A percentile compares a stretch with the other conserved stretches of the same genome.
phyloP scores from a whole-genome alignment of 106 monocot genomes.

The Vanilla planifolia region DNA sequence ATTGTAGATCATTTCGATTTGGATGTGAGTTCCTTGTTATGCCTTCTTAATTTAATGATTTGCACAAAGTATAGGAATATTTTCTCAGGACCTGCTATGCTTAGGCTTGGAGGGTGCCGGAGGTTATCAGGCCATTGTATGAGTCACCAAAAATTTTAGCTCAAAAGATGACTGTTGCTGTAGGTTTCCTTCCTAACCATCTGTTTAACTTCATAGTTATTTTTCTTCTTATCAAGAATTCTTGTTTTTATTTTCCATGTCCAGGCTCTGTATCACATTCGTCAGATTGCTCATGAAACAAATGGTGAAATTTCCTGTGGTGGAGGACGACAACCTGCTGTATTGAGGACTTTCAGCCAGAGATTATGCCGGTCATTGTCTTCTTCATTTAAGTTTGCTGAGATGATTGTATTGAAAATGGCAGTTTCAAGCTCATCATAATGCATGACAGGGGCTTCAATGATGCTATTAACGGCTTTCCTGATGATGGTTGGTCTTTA shows the following conservation, averaged over 20 bases:
- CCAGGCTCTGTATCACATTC: conserved; percentile 78
- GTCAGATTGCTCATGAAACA: conserved; percentile 77
- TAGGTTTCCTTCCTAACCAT: conserved; percentile 23
- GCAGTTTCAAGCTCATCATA: neutral
- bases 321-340: conserved; percentile 72
- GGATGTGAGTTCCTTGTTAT: conserved; percentile 46
- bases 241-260: too few relatives aligned
- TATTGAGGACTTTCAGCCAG: conserved; percentile 72
- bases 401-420: neutral
- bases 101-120: conserved; percentile 90
- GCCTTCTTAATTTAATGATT: neutral
- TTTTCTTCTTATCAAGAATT: too few relatives aligned
- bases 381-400: neutral
- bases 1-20: conserved; percentile 97
- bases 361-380: conserved; percentile 68
- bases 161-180: conserved; percentile 90
- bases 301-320: conserved; percentile 67
- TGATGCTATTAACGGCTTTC: conserved; percentile 75
- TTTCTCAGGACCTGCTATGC: conserved; percentile 2
- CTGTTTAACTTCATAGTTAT: neutral
- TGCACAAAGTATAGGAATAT: neutral
- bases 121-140: conserved; percentile 84
- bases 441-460: conserved; percentile 56
- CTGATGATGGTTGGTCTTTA: conserved; percentile 54
- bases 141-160: conserved; percentile 88